phyloP scores from a whole-genome alignment of 2,329 filamentous ascomycete genomes.

The Aspergillus caelatus region DNA sequence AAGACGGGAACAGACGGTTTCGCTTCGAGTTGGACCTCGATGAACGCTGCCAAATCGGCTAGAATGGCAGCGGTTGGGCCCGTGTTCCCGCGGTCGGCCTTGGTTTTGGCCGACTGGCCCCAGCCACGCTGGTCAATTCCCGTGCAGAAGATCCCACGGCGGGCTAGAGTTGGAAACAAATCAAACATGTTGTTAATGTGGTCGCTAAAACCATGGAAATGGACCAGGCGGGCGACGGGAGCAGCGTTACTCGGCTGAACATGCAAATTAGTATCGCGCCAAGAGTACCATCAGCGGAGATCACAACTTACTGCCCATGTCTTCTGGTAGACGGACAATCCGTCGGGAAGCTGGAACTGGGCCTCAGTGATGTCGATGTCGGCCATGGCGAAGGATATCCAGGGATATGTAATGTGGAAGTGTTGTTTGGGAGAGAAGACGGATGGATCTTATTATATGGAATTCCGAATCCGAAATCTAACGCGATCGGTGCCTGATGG shows the following conservation, averaged over 20 bases:
- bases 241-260: background rate
- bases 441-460: background rate
- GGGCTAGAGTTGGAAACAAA: slow-evolving; percentile 8
- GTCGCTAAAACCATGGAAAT: slow-evolving; percentile 16
- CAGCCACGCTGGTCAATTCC: slow-evolving; percentile 15
- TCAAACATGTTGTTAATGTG: slow-evolving; percentile 14
- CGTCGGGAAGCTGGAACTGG: slow-evolving; percentile 12
- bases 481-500: background rate
- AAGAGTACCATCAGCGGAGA: background rate
- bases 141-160: slow-evolving; percentile 7
- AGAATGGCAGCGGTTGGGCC: slow-evolving; percentile 10
- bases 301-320: slow-evolving; percentile 13
- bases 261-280: background rate
- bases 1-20: background rate
- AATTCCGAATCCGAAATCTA: background rate
- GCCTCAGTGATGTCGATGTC: slow-evolving; percentile 13
- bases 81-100: slow-evolving; percentile 13
- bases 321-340: slow-evolving; percentile 12
- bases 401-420: background rate
- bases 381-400: background rate
- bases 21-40: background rate
- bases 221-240: slow-evolving; percentile 10
- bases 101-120: slow-evolving; percentile 10
- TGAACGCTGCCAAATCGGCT: background rate
- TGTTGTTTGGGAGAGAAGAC: background rate